Evolutionary conservation across 345 rosid species (phyloP).

Genomic region (Salix koriyanagi): DNA sequence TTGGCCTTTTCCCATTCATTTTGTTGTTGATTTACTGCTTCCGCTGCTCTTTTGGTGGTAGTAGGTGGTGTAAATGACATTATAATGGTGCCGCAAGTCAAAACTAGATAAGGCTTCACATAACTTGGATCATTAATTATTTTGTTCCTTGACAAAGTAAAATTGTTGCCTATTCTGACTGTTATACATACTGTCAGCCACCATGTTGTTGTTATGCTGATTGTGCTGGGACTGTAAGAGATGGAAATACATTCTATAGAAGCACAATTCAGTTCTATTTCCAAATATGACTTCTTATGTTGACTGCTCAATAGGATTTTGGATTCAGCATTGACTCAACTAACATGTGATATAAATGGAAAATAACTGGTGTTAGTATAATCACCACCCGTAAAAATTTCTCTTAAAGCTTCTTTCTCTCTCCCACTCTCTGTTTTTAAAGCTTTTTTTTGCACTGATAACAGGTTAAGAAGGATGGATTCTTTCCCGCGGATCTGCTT

Average conservation of each 20-base stretch:
- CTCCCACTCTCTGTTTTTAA: neutral
- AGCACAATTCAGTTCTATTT: neutral
- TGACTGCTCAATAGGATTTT: neutral
- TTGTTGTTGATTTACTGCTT: neutral
- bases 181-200: neutral
- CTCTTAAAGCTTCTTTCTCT: neutral
- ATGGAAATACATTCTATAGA: neutral
- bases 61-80: neutral
- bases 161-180: neutral
- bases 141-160: neutral
- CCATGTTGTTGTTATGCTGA: neutral
- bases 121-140: neutral
- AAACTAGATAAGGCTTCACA: neutral
- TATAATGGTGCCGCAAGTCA: neutral
- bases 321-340: neutral
- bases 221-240: neutral
- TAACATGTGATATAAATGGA: neutral
- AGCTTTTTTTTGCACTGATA: conserved; percentile 22
- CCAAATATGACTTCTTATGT: neutral
- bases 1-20: no score
- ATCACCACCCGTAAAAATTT: neutral
- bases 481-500: conserved; percentile 94
- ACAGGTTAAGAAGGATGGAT: conserved; percentile 90
- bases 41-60: neutral
- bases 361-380: neutral